Conservation (phyloP, 257 asterid genomes). For the Fraxinus americana region DNA sequence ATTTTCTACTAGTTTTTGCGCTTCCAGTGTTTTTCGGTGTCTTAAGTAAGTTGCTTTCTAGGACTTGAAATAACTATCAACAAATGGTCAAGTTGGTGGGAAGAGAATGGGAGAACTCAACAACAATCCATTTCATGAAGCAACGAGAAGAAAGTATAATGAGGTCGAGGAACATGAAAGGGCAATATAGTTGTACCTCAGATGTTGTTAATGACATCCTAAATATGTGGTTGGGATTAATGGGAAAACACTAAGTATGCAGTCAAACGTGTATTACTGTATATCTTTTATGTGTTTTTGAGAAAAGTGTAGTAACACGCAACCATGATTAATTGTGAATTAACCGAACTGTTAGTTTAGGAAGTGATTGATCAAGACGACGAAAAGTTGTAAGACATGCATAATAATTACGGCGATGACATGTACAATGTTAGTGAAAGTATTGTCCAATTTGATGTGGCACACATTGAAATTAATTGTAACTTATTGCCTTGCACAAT, state of each 20-base stretch:
- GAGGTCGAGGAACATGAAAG: constrained; percentile 71
- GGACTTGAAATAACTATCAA: constrained; percentile 65
- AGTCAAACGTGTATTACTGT: background rate
- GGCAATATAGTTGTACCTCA: constrained; percentile 79
- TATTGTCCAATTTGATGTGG: too few relatives aligned
- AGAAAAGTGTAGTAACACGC: background rate
- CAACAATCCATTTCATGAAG: constrained; percentile 65
- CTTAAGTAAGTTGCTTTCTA: constrained; percentile 35
- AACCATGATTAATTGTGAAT: background rate
- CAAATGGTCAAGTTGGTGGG: constrained; percentile 48
- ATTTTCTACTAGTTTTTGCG: background rate
- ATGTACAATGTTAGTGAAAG: constrained; percentile 40
- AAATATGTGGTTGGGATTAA: constrained; percentile 46
- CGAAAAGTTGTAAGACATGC: constrained; percentile 69
- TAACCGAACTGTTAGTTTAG: constrained; percentile 31
- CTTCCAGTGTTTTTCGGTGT: constrained; percentile 19
- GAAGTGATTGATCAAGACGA: constrained; percentile 62
- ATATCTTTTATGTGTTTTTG: background rate
- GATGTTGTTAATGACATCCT: constrained; percentile 94
- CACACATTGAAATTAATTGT: too few relatives aligned
- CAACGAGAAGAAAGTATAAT: constrained; percentile 58
- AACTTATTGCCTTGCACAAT: too few relatives aligned
- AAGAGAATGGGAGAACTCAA: constrained; percentile 94
- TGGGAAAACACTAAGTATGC: constrained; percentile 61
- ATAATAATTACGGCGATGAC: constrained; percentile 45